Evolutionary conservation across 1,284 basidiomycete genomes (phyloP).

Genomic region (Melanopsichium pennsylvanicum): DNA sequence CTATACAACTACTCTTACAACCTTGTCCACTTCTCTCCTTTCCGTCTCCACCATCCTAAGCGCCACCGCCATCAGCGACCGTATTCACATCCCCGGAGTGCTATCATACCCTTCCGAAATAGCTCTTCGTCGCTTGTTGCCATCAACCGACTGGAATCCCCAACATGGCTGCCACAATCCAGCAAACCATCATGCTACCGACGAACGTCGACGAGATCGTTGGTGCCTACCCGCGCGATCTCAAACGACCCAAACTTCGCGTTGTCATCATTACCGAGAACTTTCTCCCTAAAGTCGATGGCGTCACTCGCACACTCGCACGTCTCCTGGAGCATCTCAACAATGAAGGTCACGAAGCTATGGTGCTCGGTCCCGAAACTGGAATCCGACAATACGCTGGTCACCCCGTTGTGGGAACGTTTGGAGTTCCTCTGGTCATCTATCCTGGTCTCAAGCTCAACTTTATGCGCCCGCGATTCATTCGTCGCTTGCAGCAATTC

Average conservation of each 20-base stretch:
- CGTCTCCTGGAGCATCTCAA: slow-evolving; percentile 71
- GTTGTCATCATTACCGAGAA: slow-evolving; percentile 69
- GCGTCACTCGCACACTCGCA: slow-evolving; percentile 71
- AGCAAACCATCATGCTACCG: not conserved
- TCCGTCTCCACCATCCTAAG: too few species aligned
- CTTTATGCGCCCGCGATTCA: slow-evolving; percentile 71
- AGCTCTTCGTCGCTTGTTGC: too few species aligned
- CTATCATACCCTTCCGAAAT: too few species aligned
- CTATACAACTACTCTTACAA: too few species aligned
- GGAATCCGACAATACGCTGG: slow-evolving; percentile 69
- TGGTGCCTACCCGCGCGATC: slow-evolving; percentile 33
- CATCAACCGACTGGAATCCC: too few species aligned
- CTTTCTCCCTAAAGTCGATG: slow-evolving; percentile 72
- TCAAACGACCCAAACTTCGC: slow-evolving; percentile 62
- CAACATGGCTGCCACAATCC: slow-evolving; percentile 8
- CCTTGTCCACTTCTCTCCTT: too few species aligned
- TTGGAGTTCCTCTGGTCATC: slow-evolving; percentile 70
- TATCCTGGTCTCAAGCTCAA: slow-evolving; percentile 72
- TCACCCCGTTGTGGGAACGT: slow-evolving; percentile 71
- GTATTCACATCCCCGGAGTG: too few species aligned
- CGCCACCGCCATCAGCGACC: too few species aligned
- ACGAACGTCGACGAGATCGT: slow-evolving; percentile 7
- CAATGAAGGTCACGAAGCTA: slow-evolving; percentile 70
- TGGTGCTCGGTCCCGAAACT: slow-evolving; percentile 71
- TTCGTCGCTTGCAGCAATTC: slow-evolving; percentile 67